Percentiles rank a stretch among this genome's conserved stretches.
Evolutionary conservation across 192 early-diverging fungal genomes (phyloP).

Genomic region (Backusella sp.): DNA sequence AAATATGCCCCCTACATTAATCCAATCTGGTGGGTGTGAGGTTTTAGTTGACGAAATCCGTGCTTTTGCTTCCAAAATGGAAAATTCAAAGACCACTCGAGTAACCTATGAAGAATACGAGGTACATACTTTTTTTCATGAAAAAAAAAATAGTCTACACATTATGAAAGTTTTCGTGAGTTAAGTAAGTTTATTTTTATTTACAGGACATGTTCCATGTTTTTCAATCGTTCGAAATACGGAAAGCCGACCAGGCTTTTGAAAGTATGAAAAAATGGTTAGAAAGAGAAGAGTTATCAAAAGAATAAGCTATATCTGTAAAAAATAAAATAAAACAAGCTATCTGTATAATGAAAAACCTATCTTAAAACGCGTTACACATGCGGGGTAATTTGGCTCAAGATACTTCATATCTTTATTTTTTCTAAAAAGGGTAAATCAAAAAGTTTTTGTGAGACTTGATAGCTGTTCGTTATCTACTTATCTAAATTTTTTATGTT

Average conservation of each 20-base stretch:
- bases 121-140: background rate
- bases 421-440: background rate
- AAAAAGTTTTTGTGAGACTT: background rate
- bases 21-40: conserved; percentile 49
- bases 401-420: conserved; percentile 7
- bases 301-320: background rate
- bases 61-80: conserved; percentile 8
- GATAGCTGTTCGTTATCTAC: conserved; percentile 9
- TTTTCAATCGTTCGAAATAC: conserved; percentile 21
- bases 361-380: background rate
- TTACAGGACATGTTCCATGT: conserved; percentile 26
- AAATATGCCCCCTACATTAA: conserved; percentile 41
- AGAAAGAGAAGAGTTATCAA: background rate
- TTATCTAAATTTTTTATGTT: background rate
- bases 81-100: conserved; percentile 10
- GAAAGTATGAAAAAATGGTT: conserved; percentile 20
- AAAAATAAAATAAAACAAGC: background rate
- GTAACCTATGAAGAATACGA: conserved; percentile 21
- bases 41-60: conserved; percentile 44
- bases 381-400: background rate
- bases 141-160: background rate
- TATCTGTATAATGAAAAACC: background rate
- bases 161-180: background rate
- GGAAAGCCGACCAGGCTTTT: conserved; percentile 7
- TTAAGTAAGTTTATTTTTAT: background rate